Evolutionary conservation across 2,329 filamentous ascomycete species (phyloP), one percentile per base, ranked within the genome.

Genomic region (Colletotrichum tofieldiae): DNA sequence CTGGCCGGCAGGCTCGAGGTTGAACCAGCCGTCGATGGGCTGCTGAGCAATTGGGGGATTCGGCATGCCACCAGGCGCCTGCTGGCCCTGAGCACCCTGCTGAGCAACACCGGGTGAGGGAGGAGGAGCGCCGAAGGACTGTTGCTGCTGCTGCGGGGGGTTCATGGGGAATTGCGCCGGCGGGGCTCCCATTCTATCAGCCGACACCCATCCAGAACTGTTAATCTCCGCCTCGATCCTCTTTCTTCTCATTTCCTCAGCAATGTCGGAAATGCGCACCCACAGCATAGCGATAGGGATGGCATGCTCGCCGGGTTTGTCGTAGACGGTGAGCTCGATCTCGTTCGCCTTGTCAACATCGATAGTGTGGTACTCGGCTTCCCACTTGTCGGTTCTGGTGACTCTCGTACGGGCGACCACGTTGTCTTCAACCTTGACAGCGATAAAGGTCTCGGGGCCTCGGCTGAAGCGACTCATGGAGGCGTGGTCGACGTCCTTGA

Each of bases 321-420:
- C 96, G 82, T 99, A 99, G 14, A 99, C 95, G 0, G 95, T 98
- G 65, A 99, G 90, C 81, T 99, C 96, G 73, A 99, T 94, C 83
- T 99, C 96, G 82, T 99, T 99, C 64, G 96, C 96, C 85, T 98
- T 98, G 84, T 98, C 96, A 68, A 99, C 96, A 75, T 96, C 94
- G 73, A 99, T 92, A 71, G 92, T 95, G 82, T 98, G 96, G 45
- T 92, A 90, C 83, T 99, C 96, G 76, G 94, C 94, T 52, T 95
- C 92, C 96, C 96, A 99, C 78, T 91, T 91, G 82, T 99, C 96
- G 73, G 88, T 97, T 70, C 95, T 89, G 12, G 95, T 94, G 1
- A 93, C 89, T 81, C 91, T 94, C 32, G 96, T 99, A 76, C 95
- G 91, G 51, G 95, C 95, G 77, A 97, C 94, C 74, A 98, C 91